phyloP scores from a whole-genome alignment of 1,284 basidiomycete genomes.

The Agaricales sp. region DNA sequence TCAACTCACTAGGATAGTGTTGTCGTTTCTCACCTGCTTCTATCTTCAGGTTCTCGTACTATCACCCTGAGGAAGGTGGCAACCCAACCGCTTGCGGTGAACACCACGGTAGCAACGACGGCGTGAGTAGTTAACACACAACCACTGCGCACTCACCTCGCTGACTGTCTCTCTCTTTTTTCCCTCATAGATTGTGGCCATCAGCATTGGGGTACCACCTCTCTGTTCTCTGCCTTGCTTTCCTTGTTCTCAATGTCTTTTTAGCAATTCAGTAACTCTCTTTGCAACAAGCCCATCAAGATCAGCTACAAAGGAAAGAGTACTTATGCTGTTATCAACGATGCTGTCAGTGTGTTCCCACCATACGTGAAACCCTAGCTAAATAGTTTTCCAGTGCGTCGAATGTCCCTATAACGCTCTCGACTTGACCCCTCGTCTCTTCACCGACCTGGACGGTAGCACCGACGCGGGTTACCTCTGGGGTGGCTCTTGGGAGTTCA shows the following conservation, averaged over 20 bases:
- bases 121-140: background rate
- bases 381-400: slow-evolving; percentile 1
- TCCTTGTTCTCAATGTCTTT: background rate
- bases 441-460: slow-evolving; percentile 2
- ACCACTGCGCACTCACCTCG: background rate
- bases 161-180: background rate
- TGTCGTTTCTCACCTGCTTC: background rate
- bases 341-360: background rate
- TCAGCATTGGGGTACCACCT: background rate
- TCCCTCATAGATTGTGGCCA: background rate
- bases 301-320: background rate
- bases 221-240: background rate
- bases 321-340: background rate
- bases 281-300: background rate
- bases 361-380: no score
- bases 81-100: slow-evolving; percentile 1
- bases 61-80: background rate
- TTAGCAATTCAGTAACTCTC: background rate
- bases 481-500: slow-evolving; percentile 1
- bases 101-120: background rate
- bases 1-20: background rate
- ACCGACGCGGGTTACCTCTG: background rate
- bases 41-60: slow-evolving; percentile 1
- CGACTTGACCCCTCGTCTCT: slow-evolving; percentile 2
- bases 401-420: slow-evolving; percentile 1